Base-by-base conservation (phyloP, 129 eudicot species). In the Chrysanthemum lavandulifolium region DNA sequence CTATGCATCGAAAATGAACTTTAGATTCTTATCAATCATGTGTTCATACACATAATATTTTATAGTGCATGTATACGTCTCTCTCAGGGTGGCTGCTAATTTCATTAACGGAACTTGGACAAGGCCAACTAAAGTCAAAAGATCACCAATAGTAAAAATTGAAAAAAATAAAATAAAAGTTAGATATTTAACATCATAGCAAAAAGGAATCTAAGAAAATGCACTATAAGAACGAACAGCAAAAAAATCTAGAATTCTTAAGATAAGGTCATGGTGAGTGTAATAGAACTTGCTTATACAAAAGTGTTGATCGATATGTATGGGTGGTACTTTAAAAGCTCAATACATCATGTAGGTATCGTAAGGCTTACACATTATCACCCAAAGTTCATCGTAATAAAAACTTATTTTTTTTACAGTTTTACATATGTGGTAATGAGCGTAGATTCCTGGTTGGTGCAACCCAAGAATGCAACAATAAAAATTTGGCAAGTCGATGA, bases 401-500 rank as follows among this genome's bases (percentile, higher is more conserved):
- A 29, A 29, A 29, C 33, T 29, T 29, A 4, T 52, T 11, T 52
- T 14, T 2, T 52, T 52, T 13, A 13, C 57, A 2, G 14, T 13
- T 13, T 14, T 1, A 53, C 59, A 54, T 8, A 54, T 4, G 14
- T 54, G 59, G 16, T 56, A 11, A 5, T 47, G 10, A 40, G 47
- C 10, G 47, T 40, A 40, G 6, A 8, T 6, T 43, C 29, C 47
- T 16, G 8, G 62, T 54, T 36, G 10, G 25, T 56, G 40, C 50
- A 36, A 31, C 64, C 64, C 52, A 63, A 7, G 33, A 62, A n/a
- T 48, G 57, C 14, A 57, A 67, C 48, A 55, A 25, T 7, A 25
- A 67, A 76, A n/a, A 68, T 68, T 49, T 76, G 72, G 72, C 29
- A 5, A n/a, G 84, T 80, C 73, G 52, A n/a, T 74, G 7, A 62